These are phyloP conservation scores for Salix suchowensis DNA, from an alignment of 345 rosid genomes.

Conservation along the genomic window DNA sequence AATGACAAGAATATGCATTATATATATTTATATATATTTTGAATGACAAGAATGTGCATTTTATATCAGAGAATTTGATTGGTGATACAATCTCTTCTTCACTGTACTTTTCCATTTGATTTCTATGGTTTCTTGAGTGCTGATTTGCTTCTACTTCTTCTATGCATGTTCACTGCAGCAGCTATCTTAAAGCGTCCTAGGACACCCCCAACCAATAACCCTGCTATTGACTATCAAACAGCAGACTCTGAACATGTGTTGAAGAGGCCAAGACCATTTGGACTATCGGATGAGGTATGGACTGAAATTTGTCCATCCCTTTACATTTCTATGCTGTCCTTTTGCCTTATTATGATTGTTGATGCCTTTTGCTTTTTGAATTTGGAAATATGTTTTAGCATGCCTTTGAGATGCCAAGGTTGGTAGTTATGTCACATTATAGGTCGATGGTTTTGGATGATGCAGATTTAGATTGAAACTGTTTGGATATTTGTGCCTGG, in stretches of 20 bases:
- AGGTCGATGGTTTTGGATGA: neutral
- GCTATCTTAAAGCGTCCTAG: constrained; percentile 68
- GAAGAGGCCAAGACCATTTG: constrained; percentile 72
- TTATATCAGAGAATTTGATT: neutral
- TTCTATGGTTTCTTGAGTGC: neutral
- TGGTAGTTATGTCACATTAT: neutral
- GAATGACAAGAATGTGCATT: neutral
- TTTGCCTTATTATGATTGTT: neutral
- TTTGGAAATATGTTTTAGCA: neutral
- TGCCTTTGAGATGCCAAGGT: constrained; percentile 1
- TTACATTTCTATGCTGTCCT: neutral
- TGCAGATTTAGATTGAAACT: neutral
- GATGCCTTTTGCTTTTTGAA: neutral
- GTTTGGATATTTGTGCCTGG: neutral
- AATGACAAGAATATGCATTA: too few species aligned
- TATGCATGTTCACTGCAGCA: constrained; percentile 22
- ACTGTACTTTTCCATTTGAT: neutral
- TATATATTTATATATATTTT: too few species aligned
- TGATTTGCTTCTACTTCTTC: neutral
- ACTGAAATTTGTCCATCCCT: neutral
- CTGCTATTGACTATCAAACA: constrained; percentile 64
- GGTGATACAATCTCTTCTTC: neutral
- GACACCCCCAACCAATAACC: constrained; percentile 53
- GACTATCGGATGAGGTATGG: constrained; percentile 67
- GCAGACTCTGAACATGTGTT: constrained; percentile 71